These are phyloP conservation scores for Didymella sp. DNA, from an alignment of 2,329 filamentous ascomycete genomes.

Conservation along the genomic window DNA sequence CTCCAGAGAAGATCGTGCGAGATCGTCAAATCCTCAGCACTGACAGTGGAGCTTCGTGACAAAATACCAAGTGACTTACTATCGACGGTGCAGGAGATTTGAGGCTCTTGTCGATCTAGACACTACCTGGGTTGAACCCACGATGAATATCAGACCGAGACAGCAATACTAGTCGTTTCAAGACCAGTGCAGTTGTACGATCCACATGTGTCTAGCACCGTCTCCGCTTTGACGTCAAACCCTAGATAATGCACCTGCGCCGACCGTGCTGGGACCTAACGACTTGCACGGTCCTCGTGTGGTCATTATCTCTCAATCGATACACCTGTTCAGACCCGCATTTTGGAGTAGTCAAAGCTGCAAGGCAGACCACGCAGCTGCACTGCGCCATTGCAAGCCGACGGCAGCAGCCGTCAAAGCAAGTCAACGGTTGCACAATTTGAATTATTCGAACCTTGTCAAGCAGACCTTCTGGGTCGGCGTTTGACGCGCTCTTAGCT, in stretches of 20 bases:
- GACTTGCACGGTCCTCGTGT: neutral
- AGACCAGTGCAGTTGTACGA: neutral
- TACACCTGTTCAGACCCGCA: neutral
- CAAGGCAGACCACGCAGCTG: neutral
- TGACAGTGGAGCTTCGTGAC: neutral
- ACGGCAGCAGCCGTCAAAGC: constrained; percentile 7
- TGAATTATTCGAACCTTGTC: constrained; percentile 4
- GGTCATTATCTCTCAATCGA: neutral
- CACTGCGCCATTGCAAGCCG: neutral
- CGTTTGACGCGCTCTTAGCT: constrained; percentile 5
- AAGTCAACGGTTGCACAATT: neutral
- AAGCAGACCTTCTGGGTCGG: neutral
- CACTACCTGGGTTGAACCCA: neutral
- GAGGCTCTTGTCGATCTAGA: neutral
- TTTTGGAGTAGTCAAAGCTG: neutral
- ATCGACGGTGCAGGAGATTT: neutral
- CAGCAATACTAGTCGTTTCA: neutral
- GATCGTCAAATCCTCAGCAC: neutral
- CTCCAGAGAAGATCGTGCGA: neutral
- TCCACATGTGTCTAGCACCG: neutral
- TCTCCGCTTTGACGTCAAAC: neutral
- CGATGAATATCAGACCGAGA: neutral
- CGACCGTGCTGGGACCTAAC: neutral
- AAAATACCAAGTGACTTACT: neutral
- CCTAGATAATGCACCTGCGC: neutral